phyloP scores from a whole-genome alignment of 805 yeast species.

The Millerozyma miso region DNA sequence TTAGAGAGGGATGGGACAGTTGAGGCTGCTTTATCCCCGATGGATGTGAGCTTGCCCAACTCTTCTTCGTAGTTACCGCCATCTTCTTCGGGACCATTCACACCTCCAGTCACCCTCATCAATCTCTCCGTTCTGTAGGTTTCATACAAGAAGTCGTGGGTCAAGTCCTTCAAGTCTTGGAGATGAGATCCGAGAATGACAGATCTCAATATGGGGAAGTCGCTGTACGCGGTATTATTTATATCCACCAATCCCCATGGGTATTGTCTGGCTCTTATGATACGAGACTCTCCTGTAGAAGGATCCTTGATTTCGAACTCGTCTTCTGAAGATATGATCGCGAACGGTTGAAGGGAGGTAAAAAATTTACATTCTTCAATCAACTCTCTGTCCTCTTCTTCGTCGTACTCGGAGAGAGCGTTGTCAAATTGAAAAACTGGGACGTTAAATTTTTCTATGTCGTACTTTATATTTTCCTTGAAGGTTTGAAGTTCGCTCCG shows the following conservation, averaged over 20 bases:
- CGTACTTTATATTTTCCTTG: constrained; percentile 56
- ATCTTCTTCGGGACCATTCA: constrained; percentile 14
- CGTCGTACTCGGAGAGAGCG: constrained; percentile 48
- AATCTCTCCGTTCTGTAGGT: constrained; percentile 76
- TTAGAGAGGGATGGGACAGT: constrained; percentile 57
- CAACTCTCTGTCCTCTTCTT: constrained; percentile 71
- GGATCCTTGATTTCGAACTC: constrained; percentile 41
- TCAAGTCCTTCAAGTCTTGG: constrained; percentile 75
- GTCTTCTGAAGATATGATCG: constrained; percentile 63
- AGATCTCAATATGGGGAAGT: constrained; percentile 56
- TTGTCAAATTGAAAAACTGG: constrained; percentile 74
- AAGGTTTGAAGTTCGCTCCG: constrained; percentile 57
- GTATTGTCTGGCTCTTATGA: constrained; percentile 58
- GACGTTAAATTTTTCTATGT: constrained; percentile 63
- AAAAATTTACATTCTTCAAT: constrained; percentile 64
- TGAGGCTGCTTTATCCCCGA: constrained; percentile 16
- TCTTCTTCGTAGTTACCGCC: constrained; percentile 1
- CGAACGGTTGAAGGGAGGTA: constrained; percentile 69
- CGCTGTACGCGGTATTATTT: constrained; percentile 48
- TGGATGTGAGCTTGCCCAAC: constrained; percentile 21
- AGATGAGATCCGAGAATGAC: constrained; percentile 80
- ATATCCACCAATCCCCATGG: constrained; percentile 74
- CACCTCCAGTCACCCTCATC: constrained; percentile 50
- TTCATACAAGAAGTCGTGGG: constrained; percentile 73
- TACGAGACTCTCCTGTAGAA: constrained; percentile 38